Conservation (phyloP, 1,139 yeast genomes). For the Candida frijolesensis region DNA sequence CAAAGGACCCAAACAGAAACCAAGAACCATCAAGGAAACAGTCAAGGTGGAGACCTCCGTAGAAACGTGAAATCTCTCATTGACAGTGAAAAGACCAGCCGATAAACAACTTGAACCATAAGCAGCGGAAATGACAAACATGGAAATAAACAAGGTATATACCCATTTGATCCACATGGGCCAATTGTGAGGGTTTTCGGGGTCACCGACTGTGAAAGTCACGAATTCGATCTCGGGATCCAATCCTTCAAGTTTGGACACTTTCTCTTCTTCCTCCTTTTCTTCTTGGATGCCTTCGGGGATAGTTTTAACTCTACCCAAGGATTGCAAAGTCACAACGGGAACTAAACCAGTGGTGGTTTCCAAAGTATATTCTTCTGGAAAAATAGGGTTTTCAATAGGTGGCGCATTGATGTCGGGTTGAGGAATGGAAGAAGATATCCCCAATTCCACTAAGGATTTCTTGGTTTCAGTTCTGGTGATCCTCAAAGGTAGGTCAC, state of each 20-base stretch:
- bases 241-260: slow-evolving; percentile 23
- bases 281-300: slow-evolving; percentile 12
- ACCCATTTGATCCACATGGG: slow-evolving; percentile 56
- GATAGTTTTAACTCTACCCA: slow-evolving; percentile 56
- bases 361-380: slow-evolving; percentile 88
- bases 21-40: slow-evolving; percentile 85
- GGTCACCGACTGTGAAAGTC: slow-evolving; percentile 74
- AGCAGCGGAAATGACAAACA: slow-evolving; percentile 81
- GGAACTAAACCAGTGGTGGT: slow-evolving; percentile 87
- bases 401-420: slow-evolving; percentile 67
- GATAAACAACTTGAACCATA: slow-evolving; percentile 89
- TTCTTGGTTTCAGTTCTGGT: slow-evolving; percentile 67
- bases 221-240: slow-evolving; percentile 80
- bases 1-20: slow-evolving; percentile 85
- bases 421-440: slow-evolving; percentile 51
- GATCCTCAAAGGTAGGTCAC: slow-evolving; percentile 13
- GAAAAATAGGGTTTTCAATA: slow-evolving; percentile 70
- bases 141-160: slow-evolving; percentile 66
- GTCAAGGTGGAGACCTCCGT: slow-evolving; percentile 77
- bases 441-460: slow-evolving; percentile 64
- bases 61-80: slow-evolving; percentile 65
- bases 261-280: slow-evolving; percentile 16
- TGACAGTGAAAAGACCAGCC: slow-evolving; percentile 73
- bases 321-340: slow-evolving; percentile 63
- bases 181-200: slow-evolving; percentile 91